These are phyloP conservation scores for Moelleriella libera DNA, from an alignment of 2,329 filamentous ascomycete species.

Conservation along the genomic window DNA sequence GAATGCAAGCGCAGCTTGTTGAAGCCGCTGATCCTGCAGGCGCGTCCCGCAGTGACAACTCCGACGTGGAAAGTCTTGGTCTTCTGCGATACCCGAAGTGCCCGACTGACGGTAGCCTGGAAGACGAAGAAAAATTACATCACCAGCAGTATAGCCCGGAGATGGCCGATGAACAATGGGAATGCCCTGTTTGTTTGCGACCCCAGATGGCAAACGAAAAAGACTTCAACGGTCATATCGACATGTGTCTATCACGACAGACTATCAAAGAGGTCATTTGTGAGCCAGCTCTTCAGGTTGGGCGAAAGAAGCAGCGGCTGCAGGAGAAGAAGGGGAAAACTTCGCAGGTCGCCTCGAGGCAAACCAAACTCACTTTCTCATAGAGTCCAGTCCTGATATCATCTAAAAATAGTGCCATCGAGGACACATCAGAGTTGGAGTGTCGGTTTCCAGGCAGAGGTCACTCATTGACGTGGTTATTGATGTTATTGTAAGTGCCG, in stretches of 20 bases:
- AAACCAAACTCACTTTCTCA: conserved; percentile 39
- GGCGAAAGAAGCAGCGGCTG: conserved; percentile 21
- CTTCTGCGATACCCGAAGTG: no score
- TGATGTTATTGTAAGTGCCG: no score
- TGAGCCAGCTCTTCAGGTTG: conserved; percentile 17
- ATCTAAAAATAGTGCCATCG: no score
- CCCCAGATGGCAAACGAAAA: conserved; percentile 63
- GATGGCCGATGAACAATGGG: conserved; percentile 47
- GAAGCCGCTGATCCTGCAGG: background rate
- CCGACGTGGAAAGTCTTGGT: no score
- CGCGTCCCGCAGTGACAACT: no score
- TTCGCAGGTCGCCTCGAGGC: conserved; percentile 24
- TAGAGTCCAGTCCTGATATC: conserved; percentile 7
- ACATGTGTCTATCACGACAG: conserved; percentile 73
- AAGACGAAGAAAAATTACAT: no score
- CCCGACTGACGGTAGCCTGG: no score
- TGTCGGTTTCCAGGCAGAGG: no score
- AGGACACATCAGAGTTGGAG: no score
- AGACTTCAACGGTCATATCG: conserved; percentile 81
- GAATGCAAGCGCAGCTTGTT: no score
- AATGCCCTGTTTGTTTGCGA: conserved; percentile 75
- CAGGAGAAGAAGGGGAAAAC: conserved; percentile 23
- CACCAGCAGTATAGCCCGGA: background rate
- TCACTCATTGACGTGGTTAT: no score
- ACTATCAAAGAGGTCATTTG: conserved; percentile 69